Evolutionary conservation across 1,284 basidiomycete species (phyloP).

Genomic region (Marasmius fiardii): DNA sequence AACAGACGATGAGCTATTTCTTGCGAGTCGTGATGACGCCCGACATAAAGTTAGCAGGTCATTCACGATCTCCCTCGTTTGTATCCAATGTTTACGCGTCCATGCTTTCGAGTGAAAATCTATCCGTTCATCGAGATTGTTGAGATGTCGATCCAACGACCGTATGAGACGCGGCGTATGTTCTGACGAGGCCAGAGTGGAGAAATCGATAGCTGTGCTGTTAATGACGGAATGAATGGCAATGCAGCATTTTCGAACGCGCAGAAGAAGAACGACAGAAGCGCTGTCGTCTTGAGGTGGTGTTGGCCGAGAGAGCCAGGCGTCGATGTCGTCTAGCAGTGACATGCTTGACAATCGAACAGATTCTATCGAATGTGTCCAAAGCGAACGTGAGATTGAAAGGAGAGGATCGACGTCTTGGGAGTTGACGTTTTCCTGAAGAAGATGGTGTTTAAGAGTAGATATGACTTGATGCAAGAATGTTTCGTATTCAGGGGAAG

Average conservation of each 20-base stretch:
- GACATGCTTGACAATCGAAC: not conserved
- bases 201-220: not conserved
- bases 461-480: not conserved
- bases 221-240: not conserved
- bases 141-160: not conserved
- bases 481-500: not conserved
- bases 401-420: not conserved
- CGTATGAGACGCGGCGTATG: not conserved
- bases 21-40: too few relatives aligned
- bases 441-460: not conserved
- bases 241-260: not conserved
- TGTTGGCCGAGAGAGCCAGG: not conserved
- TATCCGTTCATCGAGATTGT: not conserved
- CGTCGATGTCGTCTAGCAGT: not conserved
- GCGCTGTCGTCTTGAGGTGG: not conserved
- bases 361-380: not conserved
- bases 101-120: not conserved
- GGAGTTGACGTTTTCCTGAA: not conserved
- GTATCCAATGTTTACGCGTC: not conserved
- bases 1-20: too few relatives aligned
- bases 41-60: not conserved
- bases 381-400: not conserved
- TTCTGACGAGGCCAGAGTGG: not conserved
- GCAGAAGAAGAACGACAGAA: not conserved
- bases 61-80: not conserved